Percentiles rank a stretch among this genome's conserved stretches.
phyloP scores from a whole-genome alignment of 768 basidiomycete genomes.

The Xerocomellus dryophilus region DNA sequence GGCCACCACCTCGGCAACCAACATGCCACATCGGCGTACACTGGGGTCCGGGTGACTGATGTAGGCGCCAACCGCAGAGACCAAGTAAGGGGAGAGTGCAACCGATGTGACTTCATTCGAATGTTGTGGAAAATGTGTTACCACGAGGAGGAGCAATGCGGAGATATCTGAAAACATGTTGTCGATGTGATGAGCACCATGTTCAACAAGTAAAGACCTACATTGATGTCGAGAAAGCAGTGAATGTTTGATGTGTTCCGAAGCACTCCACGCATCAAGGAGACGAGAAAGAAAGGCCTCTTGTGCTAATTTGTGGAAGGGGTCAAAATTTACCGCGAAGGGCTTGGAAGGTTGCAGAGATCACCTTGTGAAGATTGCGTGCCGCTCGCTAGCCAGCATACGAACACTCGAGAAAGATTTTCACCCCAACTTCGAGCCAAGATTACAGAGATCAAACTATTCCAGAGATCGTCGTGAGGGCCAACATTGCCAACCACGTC shows the following conservation, averaged over 20 bases:
- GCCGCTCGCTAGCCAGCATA: conserved; percentile 64
- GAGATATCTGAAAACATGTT: conserved; percentile 59
- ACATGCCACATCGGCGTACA: conserved; percentile 88
- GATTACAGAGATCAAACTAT: conserved; percentile 44
- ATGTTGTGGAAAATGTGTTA: conserved; percentile 57
- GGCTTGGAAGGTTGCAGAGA: conserved; percentile 13
- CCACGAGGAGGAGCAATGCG: conserved; percentile 58
- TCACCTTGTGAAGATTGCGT: conserved; percentile 33
- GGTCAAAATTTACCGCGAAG: conserved; percentile 1
- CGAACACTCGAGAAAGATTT: conserved; percentile 57
- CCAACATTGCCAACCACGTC: conserved; percentile 51
- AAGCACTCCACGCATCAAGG: conserved; percentile 68
- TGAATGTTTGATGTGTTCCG: conserved; percentile 79
- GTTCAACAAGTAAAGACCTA: conserved; percentile 38
- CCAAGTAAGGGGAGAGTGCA: conserved; percentile 56
- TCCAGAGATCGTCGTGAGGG: conserved; percentile 50
- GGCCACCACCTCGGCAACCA: conserved; percentile 81
- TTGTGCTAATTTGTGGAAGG: conserved; percentile 35
- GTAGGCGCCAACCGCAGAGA: conserved; percentile 69
- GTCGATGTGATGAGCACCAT: background rate
- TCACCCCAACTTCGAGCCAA: conserved; percentile 59
- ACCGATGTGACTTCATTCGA: conserved; percentile 46
- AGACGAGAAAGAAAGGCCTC: conserved; percentile 45
- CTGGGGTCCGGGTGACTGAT: conserved; percentile 73
- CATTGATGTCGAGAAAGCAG: conserved; percentile 72